Percentiles rank a stretch among this genome's conserved stretches.
These are phyloP conservation scores for Cytospora schulzeri DNA, from an alignment of 2,329 filamentous ascomycete genomes.

Conservation along the genomic window DNA sequence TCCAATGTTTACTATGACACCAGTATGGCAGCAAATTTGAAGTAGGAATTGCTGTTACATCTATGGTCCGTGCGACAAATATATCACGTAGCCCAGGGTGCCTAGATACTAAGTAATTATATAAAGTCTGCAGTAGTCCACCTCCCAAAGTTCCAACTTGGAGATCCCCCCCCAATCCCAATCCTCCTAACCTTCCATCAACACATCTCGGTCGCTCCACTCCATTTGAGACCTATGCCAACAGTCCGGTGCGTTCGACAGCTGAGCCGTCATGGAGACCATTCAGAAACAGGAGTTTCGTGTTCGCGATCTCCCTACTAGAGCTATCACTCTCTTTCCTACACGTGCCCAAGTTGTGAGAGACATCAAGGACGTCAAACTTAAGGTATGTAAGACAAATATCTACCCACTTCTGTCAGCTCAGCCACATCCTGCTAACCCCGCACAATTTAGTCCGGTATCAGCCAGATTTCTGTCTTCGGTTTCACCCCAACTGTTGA, in stretches of 20 bases:
- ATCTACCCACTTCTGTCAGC: not conserved
- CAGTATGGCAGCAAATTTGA: too few species aligned
- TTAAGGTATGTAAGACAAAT: conserved; percentile 45
- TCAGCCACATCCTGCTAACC: conserved; percentile 5
- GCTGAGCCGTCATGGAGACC: conserved; percentile 40
- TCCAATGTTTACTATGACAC: too few species aligned
- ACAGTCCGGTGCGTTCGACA: not conserved
- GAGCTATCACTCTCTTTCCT: conserved; percentile 65
- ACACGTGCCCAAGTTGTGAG: conserved; percentile 61
- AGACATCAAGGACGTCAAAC: conserved; percentile 56
- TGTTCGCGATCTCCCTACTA: conserved; percentile 59
- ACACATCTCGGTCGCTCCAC: too few species aligned
- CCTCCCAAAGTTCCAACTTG: too few species aligned
- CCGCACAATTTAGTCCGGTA: conserved; percentile 45
- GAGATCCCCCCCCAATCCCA: too few species aligned
- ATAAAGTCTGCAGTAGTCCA: too few species aligned
- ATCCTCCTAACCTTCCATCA: too few species aligned
- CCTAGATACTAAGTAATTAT: too few species aligned
- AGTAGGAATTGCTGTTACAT: too few species aligned
- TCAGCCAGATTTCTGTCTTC: conserved; percentile 58
- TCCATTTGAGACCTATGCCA: not conserved
- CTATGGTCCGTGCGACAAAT: too few species aligned
- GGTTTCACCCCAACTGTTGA: conserved; percentile 57
- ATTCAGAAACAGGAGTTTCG: conserved; percentile 52
- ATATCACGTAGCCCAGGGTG: too few species aligned